Conservation (phyloP, 2,329 filamentous ascomycete genomes). For the Pseudocercospora crystallina region DNA sequence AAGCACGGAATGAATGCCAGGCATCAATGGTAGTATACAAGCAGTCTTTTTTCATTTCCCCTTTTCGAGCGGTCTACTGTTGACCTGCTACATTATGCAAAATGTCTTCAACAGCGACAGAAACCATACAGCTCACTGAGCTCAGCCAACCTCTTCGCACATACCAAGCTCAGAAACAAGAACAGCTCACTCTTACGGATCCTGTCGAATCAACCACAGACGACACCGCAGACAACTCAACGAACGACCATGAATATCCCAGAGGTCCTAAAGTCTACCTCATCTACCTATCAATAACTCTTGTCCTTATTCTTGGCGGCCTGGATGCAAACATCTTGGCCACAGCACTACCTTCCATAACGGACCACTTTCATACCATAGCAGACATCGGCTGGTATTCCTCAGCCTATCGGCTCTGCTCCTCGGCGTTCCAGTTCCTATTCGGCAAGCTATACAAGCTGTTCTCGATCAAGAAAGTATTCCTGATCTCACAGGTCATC, state of each 20-base stretch:
- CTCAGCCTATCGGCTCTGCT: slow-evolving; percentile 20
- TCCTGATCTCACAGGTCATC: slow-evolving; percentile 24
- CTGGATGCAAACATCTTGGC: slow-evolving; percentile 27
- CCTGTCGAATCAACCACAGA: too few relatives aligned
- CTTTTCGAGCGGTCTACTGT: too few relatives aligned
- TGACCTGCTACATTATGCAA: too few relatives aligned
- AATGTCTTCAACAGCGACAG: too few relatives aligned
- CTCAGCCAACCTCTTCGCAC: too few relatives aligned
- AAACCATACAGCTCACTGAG: too few relatives aligned
- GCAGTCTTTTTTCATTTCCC: too few relatives aligned
- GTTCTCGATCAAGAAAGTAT: slow-evolving; percentile 34
- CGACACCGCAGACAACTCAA: too few relatives aligned
- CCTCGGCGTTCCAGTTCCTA: slow-evolving; percentile 25
- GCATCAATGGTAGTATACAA: too few relatives aligned
- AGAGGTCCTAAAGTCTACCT: background rate
- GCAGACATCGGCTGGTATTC: slow-evolving; percentile 49
- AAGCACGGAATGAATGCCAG: too few relatives aligned
- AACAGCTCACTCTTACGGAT: too few relatives aligned
- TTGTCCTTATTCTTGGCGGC: background rate
- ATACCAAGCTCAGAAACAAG: too few relatives aligned
- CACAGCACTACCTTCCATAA: slow-evolving; percentile 47
- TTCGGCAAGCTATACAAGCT: slow-evolving; percentile 35
- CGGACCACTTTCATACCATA: slow-evolving; percentile 47
- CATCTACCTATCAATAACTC: background rate
- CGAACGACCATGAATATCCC: background rate